Conservation (phyloP, 768 basidiomycete genomes). For the Artomyces pyxidatus region DNA sequence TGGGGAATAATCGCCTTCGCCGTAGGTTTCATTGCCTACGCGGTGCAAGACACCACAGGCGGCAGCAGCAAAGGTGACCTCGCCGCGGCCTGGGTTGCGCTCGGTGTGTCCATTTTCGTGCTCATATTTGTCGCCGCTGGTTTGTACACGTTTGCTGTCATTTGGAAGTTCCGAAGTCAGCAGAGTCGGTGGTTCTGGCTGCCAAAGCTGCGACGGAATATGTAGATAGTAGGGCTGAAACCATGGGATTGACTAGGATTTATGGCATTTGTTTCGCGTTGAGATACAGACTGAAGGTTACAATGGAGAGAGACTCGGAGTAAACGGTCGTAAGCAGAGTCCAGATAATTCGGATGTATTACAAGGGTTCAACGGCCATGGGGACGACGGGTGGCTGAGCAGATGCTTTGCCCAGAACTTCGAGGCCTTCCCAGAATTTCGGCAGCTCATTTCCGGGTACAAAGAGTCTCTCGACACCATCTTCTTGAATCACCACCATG, state of each 20-base stretch:
- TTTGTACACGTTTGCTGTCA: slow-evolving; percentile 40
- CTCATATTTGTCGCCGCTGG: slow-evolving; percentile 30
- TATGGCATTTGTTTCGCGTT: too few species aligned
- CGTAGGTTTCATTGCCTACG: slow-evolving; percentile 36
- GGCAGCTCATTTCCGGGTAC: slow-evolving; percentile 87
- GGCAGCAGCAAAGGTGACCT: slow-evolving; percentile 17
- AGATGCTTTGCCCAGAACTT: slow-evolving; percentile 43
- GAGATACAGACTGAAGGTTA: too few species aligned
- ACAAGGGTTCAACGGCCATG: slow-evolving; percentile 36
- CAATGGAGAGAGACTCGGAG: too few species aligned
- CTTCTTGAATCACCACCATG: slow-evolving; percentile 94
- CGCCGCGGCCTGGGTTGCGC: slow-evolving; percentile 32
- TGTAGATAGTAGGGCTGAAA: slow-evolving; percentile 8
- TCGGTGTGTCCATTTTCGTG: slow-evolving; percentile 35
- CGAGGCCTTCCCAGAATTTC: slow-evolving; percentile 81
- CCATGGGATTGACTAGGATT: too few species aligned
- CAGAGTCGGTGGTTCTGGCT: too few species aligned
- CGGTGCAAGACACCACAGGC: slow-evolving; percentile 29
- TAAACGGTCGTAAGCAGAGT: too few species aligned
- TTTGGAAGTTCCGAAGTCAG: slow-evolving; percentile 32
- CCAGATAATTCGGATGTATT: slow-evolving; percentile 8
- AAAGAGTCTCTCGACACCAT: slow-evolving; percentile 85
- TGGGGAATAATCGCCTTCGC: slow-evolving; percentile 47
- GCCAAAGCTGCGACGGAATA: background rate
- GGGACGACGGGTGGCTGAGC: slow-evolving; percentile 24